These are phyloP conservation scores for Tetraselmis chui DNA, from an alignment of 139 green algal species.

Conservation along the genomic window DNA sequence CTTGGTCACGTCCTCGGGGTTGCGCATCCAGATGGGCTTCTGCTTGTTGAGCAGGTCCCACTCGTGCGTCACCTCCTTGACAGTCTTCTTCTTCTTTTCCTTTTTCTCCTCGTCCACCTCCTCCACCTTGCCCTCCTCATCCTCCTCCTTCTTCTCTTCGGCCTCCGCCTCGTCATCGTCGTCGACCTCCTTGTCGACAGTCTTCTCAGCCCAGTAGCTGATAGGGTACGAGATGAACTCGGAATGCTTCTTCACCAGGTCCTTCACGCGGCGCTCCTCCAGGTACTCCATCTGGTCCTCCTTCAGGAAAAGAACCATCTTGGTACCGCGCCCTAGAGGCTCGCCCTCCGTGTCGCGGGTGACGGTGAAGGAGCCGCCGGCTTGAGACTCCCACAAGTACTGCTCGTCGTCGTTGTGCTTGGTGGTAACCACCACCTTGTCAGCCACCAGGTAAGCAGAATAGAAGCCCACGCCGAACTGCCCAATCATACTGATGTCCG, in stretches of 20 bases:
- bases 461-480: constrained; percentile 99
- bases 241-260: constrained; percentile 93
- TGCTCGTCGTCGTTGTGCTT: constrained; percentile 66
- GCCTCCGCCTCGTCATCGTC: constrained; percentile 68
- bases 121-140: constrained; percentile 57
- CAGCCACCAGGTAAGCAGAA: constrained; percentile 68
- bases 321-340: constrained; percentile 63
- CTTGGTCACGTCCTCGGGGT: constrained; percentile 63
- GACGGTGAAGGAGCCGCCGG: constrained; percentile 83
- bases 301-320: constrained; percentile 91
- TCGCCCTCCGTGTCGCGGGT: constrained; percentile 39
- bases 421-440: constrained; percentile 74
- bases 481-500: constrained; percentile 22
- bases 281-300: constrained; percentile 78
- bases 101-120: constrained; percentile 59
- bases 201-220: constrained; percentile 62
- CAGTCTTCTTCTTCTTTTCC: constrained; percentile 86
- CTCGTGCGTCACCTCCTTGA: constrained; percentile 67
- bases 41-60: constrained; percentile 90
- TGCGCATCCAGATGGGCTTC: constrained; percentile 92
- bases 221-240: constrained; percentile 99
- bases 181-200: constrained; percentile 55
- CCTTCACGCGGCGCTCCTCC: constrained; percentile 58
- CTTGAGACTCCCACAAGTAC: constrained; percentile 84
- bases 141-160: constrained; percentile 66